Percentiles rank a stretch among this genome's conserved stretches.
Evolutionary conservation across 345 rosid genomes (phyloP).

Genomic region (Citrus inodora): DNA sequence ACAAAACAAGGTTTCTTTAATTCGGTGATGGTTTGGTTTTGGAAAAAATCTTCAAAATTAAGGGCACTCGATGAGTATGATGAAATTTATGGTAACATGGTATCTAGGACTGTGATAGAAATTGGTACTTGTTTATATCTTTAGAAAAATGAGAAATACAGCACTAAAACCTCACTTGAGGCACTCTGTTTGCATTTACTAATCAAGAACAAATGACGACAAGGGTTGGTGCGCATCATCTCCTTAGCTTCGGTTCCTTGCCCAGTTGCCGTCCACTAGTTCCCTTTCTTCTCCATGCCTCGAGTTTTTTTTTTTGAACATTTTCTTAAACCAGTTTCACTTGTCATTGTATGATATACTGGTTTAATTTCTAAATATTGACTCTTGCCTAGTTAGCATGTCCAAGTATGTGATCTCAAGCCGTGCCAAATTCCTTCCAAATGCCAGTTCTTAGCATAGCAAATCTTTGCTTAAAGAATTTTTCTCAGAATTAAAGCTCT

Average conservation of each 20-base stretch:
- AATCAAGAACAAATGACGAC: neutral
- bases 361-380: neutral
- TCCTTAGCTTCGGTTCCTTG: neutral
- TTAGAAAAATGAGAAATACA: neutral
- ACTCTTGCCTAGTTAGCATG: neutral
- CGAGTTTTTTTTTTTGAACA: neutral
- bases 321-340: neutral
- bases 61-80: neutral
- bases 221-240: neutral
- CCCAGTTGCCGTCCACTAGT: neutral
- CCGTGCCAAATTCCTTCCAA: neutral
- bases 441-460: neutral
- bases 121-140: neutral
- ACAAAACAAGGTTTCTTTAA: neutral
- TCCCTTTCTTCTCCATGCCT: neutral
- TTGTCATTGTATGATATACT: neutral
- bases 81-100: neutral
- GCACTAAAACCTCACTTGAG: neutral
- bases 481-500: neutral
- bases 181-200: neutral
- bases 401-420: neutral
- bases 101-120: neutral
- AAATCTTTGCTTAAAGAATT: neutral
- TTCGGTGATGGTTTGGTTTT: neutral
- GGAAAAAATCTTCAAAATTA: neutral